Conservation (phyloP, 2,329 filamentous ascomycete genomes). For the Talaromyces sp. region DNA sequence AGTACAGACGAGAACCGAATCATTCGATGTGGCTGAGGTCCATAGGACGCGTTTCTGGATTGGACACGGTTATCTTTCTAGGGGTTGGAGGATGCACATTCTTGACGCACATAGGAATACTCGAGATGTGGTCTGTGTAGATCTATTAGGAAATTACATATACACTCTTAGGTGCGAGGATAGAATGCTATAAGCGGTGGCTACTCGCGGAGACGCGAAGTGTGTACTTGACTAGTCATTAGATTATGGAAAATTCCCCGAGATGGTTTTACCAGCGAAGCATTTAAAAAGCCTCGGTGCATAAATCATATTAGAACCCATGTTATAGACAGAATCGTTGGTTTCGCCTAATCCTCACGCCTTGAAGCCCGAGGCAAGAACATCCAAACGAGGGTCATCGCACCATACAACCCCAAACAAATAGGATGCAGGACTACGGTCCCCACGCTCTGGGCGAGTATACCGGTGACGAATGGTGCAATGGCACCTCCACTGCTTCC, state of each 20-base stretch:
- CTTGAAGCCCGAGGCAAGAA: slow-evolving; percentile 50
- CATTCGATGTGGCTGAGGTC: slow-evolving; percentile 6
- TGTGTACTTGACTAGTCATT: background rate
- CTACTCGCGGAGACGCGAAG: background rate
- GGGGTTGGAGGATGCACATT: background rate
- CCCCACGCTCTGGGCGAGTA: slow-evolving; percentile 46
- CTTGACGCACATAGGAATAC: background rate
- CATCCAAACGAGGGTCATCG: slow-evolving; percentile 54
- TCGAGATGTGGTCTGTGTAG: background rate
- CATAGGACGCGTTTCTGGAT: background rate
- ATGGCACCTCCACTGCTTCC: slow-evolving; percentile 43
- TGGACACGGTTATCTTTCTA: background rate
- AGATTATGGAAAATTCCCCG: background rate
- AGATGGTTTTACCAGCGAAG: background rate
- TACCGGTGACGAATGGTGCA: slow-evolving; percentile 48
- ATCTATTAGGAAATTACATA: background rate
- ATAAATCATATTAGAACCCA: no score
- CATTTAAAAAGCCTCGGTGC: background rate
- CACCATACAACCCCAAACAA: slow-evolving; percentile 52
- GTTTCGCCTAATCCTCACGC: slow-evolving; percentile 42
- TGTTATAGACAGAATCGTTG: background rate
- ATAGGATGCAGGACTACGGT: slow-evolving; percentile 54
- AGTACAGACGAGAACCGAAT: background rate
- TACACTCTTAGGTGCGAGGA: background rate
- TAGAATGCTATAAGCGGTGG: background rate